These are phyloP conservation scores for Phyllosticta citriasiana DNA, from an alignment of 2,329 filamentous ascomycete species.

Conservation along the genomic window DNA sequence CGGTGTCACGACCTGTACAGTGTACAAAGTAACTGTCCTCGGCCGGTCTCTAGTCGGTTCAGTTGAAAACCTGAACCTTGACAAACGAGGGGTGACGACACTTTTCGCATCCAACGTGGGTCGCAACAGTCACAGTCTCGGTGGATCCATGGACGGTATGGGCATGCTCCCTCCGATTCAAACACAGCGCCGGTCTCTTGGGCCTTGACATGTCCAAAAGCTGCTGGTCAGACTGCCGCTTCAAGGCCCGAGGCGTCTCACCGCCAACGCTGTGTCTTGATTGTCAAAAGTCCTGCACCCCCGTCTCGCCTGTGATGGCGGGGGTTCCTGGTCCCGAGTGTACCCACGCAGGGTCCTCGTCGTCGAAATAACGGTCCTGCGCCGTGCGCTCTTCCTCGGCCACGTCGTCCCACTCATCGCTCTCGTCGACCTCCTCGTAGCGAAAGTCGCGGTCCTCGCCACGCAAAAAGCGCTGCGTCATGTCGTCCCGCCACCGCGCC, in stretches of 20 bases:
- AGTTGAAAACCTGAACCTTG: slow-evolving; percentile 6
- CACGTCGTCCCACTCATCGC: slow-evolving; percentile 61
- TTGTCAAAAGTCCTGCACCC: slow-evolving; percentile 37
- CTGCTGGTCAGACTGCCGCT: background rate
- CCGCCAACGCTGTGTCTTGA: background rate
- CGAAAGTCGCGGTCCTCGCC: slow-evolving; percentile 73
- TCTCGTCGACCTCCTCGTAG: slow-evolving; percentile 59
- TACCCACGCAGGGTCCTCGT: slow-evolving; percentile 62
- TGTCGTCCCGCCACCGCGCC: slow-evolving; percentile 59
- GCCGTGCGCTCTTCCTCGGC: slow-evolving; percentile 49
- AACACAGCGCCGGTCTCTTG: slow-evolving; percentile 1
- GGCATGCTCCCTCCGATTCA: background rate
- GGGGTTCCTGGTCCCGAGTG: slow-evolving; percentile 23
- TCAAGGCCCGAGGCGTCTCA: background rate
- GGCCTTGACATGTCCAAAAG: background rate
- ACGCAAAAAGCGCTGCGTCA: slow-evolving; percentile 63
- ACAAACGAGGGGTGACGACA: slow-evolving; percentile 8
- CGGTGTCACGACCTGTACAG: no score
- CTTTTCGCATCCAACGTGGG: slow-evolving; percentile 5
- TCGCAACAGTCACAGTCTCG: slow-evolving; percentile 8
- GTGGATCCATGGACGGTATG: background rate
- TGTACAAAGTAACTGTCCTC: no score
- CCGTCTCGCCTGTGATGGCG: slow-evolving; percentile 36
- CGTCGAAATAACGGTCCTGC: slow-evolving; percentile 71
- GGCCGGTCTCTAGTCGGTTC: background rate